These are phyloP conservation scores for Xerocomus subilludens DNA, from an alignment of 1,284 basidiomycete species.

Conservation along the genomic window DNA sequence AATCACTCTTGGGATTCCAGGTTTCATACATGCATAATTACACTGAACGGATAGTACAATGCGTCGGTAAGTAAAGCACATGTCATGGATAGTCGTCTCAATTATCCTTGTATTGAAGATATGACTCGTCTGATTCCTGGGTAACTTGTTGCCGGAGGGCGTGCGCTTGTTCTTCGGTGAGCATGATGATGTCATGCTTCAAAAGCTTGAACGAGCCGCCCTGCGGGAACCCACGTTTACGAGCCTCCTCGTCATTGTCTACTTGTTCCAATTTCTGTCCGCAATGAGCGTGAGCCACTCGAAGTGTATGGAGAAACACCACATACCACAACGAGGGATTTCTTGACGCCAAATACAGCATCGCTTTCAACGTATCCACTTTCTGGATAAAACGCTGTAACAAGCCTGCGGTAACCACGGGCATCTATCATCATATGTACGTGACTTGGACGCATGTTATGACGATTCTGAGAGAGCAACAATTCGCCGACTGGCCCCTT, in stretches of 20 bases:
- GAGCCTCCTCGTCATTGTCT: slow-evolving; percentile 64
- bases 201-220: slow-evolving; percentile 71
- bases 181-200: slow-evolving; percentile 70
- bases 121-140: slow-evolving; percentile 14
- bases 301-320: slow-evolving; percentile 39
- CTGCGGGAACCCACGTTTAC: slow-evolving; percentile 70
- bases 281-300: slow-evolving; percentile 12
- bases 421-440: slow-evolving; percentile 79
- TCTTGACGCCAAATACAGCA: slow-evolving; percentile 83
- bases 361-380: slow-evolving; percentile 76
- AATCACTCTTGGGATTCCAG: background rate
- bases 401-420: slow-evolving; percentile 76
- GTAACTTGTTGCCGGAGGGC: slow-evolving; percentile 20
- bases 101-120: slow-evolving; percentile 18
- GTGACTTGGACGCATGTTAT: slow-evolving; percentile 83
- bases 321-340: slow-evolving; percentile 66
- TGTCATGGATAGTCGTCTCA: background rate
- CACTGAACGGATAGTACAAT: background rate
- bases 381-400: slow-evolving; percentile 80
- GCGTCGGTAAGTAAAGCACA: background rate
- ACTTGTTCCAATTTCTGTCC: slow-evolving; percentile 63
- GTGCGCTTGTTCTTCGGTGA: slow-evolving; percentile 59
- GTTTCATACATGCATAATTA: background rate
- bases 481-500: slow-evolving; percentile 80
- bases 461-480: slow-evolving; percentile 69